Base-by-base conservation (phyloP, 331 rosid species). In the Quercus tomentella region DNA sequence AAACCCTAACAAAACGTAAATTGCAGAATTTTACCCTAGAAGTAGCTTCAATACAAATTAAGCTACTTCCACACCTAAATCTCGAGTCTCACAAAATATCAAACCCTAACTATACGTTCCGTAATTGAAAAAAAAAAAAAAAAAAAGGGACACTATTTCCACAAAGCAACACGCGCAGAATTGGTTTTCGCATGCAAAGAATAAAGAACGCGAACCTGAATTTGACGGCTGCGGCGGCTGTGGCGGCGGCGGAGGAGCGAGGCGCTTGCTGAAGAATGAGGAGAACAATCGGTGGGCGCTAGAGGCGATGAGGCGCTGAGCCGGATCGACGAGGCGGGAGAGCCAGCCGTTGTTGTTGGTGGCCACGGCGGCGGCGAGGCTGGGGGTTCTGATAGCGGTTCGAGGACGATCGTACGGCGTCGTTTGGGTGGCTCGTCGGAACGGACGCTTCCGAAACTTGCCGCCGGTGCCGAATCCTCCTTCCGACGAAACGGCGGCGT, bases 341-440 rank as follows among this genome's bases (percentile, higher is more conserved):
- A 95, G 74, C 99, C 99, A 95, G 16, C 97, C 94, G 7, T 82
- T 80, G 66, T 52, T 78, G 69, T 75, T 69, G 26, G n/a, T 67
- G 26, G 37, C 35, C 1, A 11, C 16, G 52, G 45, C 21, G 30
- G 31, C 20, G 49, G 54, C 25, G 11, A 63, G 43, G 12, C 71
- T 65, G 17, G 93, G 85, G 89, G 86, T 91, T 74, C 94, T 79
- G 9, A 92, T 73, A 21, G 87, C 79, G 0, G 80, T 20, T 26
- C 91, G 84, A 2, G 97, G 97, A 0, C 99, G 96, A 74, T 93
- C 97, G 31, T 95, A 95, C 55, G 99, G 98, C 84, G 94, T 94
- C 81, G 92, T 21, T 33, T 88, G 95, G 5, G 82, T 66, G 73
- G 69, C 23, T 83, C 87, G 83, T 28, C 96, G 82, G n/a, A 83